phyloP scores from a whole-genome alignment of 768 basidiomycete genomes.

The Russula olivacea region DNA sequence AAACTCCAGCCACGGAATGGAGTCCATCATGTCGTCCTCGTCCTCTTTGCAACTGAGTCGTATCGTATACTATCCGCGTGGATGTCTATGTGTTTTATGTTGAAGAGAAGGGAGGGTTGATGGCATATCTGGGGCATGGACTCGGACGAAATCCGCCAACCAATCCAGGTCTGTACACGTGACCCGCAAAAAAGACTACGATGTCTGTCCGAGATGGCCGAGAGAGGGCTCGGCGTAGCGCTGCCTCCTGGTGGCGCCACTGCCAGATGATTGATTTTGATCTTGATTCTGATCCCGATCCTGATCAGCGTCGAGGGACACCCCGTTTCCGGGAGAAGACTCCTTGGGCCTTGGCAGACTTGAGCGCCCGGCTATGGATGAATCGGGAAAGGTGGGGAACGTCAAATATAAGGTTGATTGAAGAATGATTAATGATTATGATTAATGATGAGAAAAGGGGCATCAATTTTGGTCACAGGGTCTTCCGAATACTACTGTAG shows the following conservation, averaged over 20 bases:
- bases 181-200: not conserved
- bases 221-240: not conserved
- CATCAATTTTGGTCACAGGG: not conserved
- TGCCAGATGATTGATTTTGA: no score
- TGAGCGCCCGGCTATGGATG: not conserved
- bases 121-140: conserved; percentile 1
- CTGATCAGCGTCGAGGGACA: not conserved
- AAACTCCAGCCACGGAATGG: not conserved
- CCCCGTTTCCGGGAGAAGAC: not conserved
- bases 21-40: not conserved
- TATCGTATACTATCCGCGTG: not conserved
- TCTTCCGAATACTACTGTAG: not conserved
- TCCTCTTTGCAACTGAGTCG: not conserved
- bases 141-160: conserved; percentile 1
- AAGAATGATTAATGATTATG: no score
- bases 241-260: not conserved
- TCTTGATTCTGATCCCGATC: no score
- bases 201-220: not conserved
- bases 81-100: not conserved
- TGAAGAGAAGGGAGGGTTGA: not conserved
- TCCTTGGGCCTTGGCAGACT: not conserved
- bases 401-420: not conserved
- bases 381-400: not conserved
- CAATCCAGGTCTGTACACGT: not conserved
- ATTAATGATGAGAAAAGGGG: not conserved